Conservation (phyloP, 2,329 filamentous ascomycete species). For the Fusarium sororula region DNA sequence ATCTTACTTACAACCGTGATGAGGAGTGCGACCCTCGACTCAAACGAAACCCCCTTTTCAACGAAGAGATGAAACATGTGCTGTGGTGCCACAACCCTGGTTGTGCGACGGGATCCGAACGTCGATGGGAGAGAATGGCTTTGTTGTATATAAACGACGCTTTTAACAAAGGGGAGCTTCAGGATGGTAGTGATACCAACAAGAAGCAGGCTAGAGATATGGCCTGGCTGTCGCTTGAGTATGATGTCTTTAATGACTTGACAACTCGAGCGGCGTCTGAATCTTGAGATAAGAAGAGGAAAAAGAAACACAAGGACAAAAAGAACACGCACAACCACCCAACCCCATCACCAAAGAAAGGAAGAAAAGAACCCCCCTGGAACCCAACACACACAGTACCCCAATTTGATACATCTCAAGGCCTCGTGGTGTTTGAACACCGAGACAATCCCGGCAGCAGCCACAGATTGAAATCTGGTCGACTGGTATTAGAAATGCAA, state of each 20-base stretch:
- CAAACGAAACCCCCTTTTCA: not conserved
- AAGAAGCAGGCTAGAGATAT: not conserved
- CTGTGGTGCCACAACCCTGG: not conserved
- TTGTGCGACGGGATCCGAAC: not conserved
- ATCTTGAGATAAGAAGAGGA: not conserved
- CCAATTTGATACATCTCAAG: not conserved
- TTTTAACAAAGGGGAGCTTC: not conserved
- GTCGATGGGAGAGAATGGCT: constrained; percentile 4
- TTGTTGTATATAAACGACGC: not conserved
- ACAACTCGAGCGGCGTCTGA: not conserved
- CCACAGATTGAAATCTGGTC: not conserved
- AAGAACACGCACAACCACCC: not conserved
- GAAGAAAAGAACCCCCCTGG: not conserved
- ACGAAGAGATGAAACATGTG: not conserved
- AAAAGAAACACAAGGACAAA: too few species aligned
- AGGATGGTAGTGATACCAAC: not conserved
- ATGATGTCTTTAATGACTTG: not conserved
- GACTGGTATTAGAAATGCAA: not conserved
- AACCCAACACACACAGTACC: not conserved
- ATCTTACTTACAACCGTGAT: not conserved
- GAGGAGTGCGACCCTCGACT: not conserved
- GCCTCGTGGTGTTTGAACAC: too few species aligned
- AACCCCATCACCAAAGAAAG: not conserved
- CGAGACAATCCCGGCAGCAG: too few species aligned
- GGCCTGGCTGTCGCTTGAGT: not conserved